phyloP scores from a whole-genome alignment of 352 stramenopile species.

The Globisporangium barbulae region DNA sequence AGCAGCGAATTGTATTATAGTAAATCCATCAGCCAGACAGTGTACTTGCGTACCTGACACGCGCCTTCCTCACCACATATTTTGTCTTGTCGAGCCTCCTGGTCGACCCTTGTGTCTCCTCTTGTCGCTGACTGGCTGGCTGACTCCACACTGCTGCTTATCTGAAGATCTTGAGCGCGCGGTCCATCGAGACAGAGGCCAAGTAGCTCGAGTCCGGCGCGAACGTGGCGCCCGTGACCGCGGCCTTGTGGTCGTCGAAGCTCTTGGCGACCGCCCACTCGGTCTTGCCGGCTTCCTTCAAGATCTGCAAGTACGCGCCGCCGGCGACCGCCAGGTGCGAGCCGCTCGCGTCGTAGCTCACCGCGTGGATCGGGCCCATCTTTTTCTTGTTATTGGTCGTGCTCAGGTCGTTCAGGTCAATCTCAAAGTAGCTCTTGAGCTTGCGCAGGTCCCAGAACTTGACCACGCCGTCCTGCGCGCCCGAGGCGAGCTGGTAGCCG shows the following conservation, averaged over 20 bases:
- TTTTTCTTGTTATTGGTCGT: slow-evolving; percentile 19
- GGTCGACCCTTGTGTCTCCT: no score
- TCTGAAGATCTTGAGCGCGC: slow-evolving; percentile 73
- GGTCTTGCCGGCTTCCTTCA: slow-evolving; percentile 66
- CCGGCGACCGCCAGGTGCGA: slow-evolving; percentile 52
- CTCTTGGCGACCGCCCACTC: slow-evolving; percentile 58
- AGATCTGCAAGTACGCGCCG: slow-evolving; percentile 39
- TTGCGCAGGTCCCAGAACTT: slow-evolving; percentile 94
- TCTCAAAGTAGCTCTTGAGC: slow-evolving; percentile 70
- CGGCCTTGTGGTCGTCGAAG: slow-evolving; percentile 65
- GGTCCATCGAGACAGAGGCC: slow-evolving; percentile 70
- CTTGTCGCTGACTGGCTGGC: no score
- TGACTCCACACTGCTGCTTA: slow-evolving; percentile 17
- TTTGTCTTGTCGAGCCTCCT: no score
- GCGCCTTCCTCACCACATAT: no score
- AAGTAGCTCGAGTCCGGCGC: slow-evolving; percentile 59
- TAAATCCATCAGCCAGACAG: no score
- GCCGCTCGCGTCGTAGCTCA: slow-evolving; percentile 63
- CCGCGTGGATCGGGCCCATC: slow-evolving; percentile 39
- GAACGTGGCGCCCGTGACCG: slow-evolving; percentile 58
- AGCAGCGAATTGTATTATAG: no score
- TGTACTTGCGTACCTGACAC: no score
- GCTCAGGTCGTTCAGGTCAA: slow-evolving; percentile 39
- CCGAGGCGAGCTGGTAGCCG: slow-evolving; percentile 92
- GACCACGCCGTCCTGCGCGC: slow-evolving; percentile 72